Conservation (phyloP, 1,284 basidiomycete species). For the Lentinus polychrous region DNA sequence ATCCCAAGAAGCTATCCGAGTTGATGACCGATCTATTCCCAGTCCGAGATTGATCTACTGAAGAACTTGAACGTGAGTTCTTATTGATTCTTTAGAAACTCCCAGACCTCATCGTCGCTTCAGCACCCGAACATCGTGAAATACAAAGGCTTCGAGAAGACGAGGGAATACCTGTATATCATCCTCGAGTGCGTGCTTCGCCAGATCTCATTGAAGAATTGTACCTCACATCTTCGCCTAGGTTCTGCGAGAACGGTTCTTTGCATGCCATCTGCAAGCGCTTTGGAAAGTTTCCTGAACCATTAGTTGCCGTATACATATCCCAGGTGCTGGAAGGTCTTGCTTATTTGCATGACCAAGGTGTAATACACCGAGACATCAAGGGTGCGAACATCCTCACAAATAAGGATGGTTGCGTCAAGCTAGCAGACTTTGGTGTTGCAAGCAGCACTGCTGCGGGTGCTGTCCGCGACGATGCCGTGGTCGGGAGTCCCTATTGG, state of each 20-base stretch:
- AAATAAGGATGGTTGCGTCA: conserved; percentile 97
- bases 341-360: conserved; percentile 93
- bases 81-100: conserved; percentile 1
- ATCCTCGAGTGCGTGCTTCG: conserved; percentile 69
- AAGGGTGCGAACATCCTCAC: conserved; percentile 97
- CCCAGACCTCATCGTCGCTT: conserved; percentile 1
- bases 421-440: conserved; percentile 93
- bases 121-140: conserved; percentile 95
- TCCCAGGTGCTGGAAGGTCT: conserved; percentile 90
- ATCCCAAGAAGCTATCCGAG: not conserved
- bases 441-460: conserved; percentile 68
- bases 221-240: conserved; percentile 21
- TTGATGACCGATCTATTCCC: conserved; percentile 10
- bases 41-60: conserved; percentile 96
- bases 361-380: conserved; percentile 98
- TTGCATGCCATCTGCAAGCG: conserved; percentile 92
- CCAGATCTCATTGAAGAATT: not conserved
- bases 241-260: conserved; percentile 97
- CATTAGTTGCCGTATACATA: conserved; percentile 93
- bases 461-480: conserved; percentile 76
- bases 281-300: conserved; percentile 98
- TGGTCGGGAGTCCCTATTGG: conserved; percentile 97
- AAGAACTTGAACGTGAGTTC: conserved; percentile 86
- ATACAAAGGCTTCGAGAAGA: conserved; percentile 97
- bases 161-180: conserved; percentile 90